phyloP scores from a whole-genome alignment of 139 green algal genomes.

The Gonium pectorale region DNA sequence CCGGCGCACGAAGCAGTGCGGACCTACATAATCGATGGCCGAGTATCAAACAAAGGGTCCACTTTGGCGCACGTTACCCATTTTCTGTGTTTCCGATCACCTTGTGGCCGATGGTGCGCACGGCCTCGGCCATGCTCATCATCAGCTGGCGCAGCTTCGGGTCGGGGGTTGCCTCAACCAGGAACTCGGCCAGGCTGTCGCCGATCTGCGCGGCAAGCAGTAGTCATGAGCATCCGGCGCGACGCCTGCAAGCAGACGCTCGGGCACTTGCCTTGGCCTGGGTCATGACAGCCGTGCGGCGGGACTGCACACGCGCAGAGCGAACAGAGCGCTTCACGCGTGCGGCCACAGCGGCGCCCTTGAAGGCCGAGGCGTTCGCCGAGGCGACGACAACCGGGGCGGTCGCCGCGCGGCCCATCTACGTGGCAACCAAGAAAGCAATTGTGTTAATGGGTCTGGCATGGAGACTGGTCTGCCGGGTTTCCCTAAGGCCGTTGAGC shows the following conservation, averaged over 20 bases:
- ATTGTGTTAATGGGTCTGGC: not conserved
- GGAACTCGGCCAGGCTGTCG: slow-evolving; percentile 93
- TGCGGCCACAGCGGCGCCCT: slow-evolving; percentile 41
- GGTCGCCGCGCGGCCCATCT: slow-evolving; percentile 36
- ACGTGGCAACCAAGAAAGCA: not conserved
- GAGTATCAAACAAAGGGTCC: not conserved
- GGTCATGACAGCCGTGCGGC: slow-evolving; percentile 57
- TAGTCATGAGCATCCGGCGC: no score
- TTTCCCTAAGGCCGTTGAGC: not conserved
- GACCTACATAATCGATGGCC: slow-evolving; percentile 63
- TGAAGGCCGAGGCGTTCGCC: slow-evolving; percentile 46
- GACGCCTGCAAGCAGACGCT: not conserved
- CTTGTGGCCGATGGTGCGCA: slow-evolving; percentile 96
- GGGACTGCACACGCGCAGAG: slow-evolving; percentile 38
- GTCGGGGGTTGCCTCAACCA: slow-evolving; percentile 87
- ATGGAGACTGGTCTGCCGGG: no score
- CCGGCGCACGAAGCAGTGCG: slow-evolving; percentile 90
- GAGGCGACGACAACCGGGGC: slow-evolving; percentile 49
- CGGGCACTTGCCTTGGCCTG: slow-evolving; percentile 58
- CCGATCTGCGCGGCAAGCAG: no score
- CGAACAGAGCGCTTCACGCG: slow-evolving; percentile 25
- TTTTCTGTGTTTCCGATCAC: slow-evolving; percentile 43
- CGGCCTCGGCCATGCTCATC: slow-evolving; percentile 92
- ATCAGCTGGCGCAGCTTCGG: slow-evolving; percentile 91
- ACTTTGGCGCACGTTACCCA: not conserved